These are phyloP conservation scores for Periconia macrospinosa DNA, from an alignment of 2,329 filamentous ascomycete genomes.

Conservation along the genomic window DNA sequence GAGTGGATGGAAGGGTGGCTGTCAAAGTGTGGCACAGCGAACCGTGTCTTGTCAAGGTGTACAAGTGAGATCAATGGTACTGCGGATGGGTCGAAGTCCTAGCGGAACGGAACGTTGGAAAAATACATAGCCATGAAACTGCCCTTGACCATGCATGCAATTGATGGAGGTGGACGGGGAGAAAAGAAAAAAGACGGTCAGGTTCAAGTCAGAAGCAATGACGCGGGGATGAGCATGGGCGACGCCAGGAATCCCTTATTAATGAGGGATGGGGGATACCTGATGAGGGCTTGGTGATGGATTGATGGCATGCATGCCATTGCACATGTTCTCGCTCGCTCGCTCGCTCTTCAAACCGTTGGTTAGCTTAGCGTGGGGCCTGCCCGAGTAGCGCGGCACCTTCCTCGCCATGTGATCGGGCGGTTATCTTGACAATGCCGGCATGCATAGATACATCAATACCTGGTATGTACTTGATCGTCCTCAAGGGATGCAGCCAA, in stretches of 20 bases:
- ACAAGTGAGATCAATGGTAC: no score
- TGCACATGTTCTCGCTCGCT: no score
- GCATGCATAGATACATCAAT: no score
- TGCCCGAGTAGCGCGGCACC: not conserved
- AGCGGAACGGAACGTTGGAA: not conserved
- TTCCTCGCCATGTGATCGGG: not conserved
- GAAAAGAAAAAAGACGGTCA: not conserved
- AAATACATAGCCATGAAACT: not conserved
- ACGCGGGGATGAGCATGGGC: not conserved
- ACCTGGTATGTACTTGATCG: no score
- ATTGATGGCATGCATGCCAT: not conserved
- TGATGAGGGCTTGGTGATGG: no score
- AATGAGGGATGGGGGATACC: no score
- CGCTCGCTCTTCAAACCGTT: no score
- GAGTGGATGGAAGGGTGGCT: not conserved
- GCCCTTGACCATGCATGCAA: not conserved
- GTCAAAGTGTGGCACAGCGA: not conserved
- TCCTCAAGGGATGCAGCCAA: no score
- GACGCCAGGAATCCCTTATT: not conserved
- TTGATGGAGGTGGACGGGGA: not conserved
- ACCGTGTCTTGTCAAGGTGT: no score
- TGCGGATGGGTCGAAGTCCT: no score
- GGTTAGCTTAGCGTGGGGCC: no score
- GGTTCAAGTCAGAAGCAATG: not conserved
- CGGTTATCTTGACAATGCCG: not conserved